Conservation (phyloP, 2,329 filamentous ascomycete species). For the Fonsecaea pedrosoi region DNA sequence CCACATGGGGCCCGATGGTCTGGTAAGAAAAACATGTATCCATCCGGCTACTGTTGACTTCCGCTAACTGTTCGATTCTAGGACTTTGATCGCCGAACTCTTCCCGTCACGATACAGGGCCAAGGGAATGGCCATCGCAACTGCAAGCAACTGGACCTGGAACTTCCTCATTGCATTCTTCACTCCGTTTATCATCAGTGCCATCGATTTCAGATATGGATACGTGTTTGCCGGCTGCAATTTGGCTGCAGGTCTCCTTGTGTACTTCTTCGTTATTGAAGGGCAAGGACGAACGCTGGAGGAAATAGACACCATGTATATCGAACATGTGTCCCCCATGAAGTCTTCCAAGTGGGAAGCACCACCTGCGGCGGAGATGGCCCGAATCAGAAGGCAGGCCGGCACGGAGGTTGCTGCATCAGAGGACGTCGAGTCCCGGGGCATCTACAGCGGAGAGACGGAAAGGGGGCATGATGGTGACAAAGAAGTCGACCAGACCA, state of each 20-base stretch:
- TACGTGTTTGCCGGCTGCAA: conserved; percentile 80
- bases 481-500: conserved; percentile 14
- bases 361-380: conserved; percentile 38
- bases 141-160: conserved; percentile 77
- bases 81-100: conserved; percentile 48
- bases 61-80: background rate
- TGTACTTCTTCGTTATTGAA: conserved; percentile 81
- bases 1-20: conserved; percentile 60
- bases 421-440: conserved; percentile 24
- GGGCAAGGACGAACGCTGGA: conserved; percentile 72
- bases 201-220: conserved; percentile 77
- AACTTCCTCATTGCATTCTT: conserved; percentile 81
- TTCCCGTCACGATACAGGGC: conserved; percentile 52
- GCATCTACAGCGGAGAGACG: conserved; percentile 20
- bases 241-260: conserved; percentile 66
- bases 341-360: conserved; percentile 33
- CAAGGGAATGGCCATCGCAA: conserved; percentile 48
- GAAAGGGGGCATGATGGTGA: conserved; percentile 20
- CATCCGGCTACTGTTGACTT: background rate
- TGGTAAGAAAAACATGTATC: background rate
- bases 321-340: conserved; percentile 68
- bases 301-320: conserved; percentile 81
- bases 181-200: conserved; percentile 76
- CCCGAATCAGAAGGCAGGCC: conserved; percentile 36
- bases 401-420: conserved; percentile 33